These are phyloP conservation scores for Elasticomyces elasticus DNA, from an alignment of 495 filamentous ascomycete species.

Conservation along the genomic window DNA sequence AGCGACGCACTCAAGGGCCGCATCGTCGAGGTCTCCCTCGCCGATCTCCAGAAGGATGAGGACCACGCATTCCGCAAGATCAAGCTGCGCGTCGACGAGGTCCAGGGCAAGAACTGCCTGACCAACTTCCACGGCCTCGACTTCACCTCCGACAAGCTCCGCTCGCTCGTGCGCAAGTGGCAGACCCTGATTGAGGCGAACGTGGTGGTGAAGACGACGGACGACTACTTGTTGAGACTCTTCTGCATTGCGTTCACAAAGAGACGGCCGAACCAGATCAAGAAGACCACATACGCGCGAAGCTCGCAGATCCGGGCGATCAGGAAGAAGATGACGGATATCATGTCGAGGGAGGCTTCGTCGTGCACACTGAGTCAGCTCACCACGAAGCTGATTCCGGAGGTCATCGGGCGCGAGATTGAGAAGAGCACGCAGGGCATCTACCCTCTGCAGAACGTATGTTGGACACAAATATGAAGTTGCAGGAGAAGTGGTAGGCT, in stretches of 20 bases:
- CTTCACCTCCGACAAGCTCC: slow-evolving; percentile 99
- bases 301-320: slow-evolving; percentile 94
- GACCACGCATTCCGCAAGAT: slow-evolving; percentile 99
- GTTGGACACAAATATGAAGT: slow-evolving; percentile 28
- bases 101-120: slow-evolving; percentile 99
- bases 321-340: slow-evolving; percentile 99
- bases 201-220: slow-evolving; percentile 97
- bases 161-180: slow-evolving; percentile 98
- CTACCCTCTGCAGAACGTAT: slow-evolving; percentile 96
- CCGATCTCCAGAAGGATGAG: slow-evolving; percentile 98
- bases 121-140: slow-evolving; percentile 99
- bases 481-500: slow-evolving; percentile 15
- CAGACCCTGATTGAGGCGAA: slow-evolving; percentile 98
- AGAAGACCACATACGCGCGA: slow-evolving; percentile 97
- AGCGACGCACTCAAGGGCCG: slow-evolving; percentile 98
- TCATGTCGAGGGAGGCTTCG: slow-evolving; percentile 89
- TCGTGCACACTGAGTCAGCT: slow-evolving; percentile 90
- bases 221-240: slow-evolving; percentile 95
- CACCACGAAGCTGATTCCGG: slow-evolving; percentile 93
- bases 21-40: slow-evolving; percentile 96
- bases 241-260: slow-evolving; percentile 99
- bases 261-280: slow-evolving; percentile 96
- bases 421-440: slow-evolving; percentile 99
- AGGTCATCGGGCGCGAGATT: slow-evolving; percentile 98
- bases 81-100: slow-evolving; percentile 95